These are phyloP conservation scores for Chenopodium album DNA, from an alignment of 148 eudicot species.

Conservation along the genomic window DNA sequence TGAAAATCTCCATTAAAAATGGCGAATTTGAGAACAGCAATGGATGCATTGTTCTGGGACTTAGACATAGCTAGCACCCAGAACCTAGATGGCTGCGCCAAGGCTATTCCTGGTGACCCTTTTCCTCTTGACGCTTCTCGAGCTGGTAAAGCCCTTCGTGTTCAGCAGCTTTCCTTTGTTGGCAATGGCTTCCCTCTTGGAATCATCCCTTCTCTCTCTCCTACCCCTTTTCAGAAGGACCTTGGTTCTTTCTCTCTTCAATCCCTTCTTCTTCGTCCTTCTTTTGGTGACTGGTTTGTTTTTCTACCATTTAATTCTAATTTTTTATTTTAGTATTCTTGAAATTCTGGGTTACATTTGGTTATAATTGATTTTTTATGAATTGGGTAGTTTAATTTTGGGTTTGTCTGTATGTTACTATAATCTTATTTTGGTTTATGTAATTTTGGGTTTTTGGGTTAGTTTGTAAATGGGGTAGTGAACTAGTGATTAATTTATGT, in stretches of 20 bases:
- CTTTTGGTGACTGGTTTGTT: conserved; percentile 38
- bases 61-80: conserved; percentile 52
- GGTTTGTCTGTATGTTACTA: neutral
- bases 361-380: neutral
- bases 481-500: neutral
- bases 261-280: conserved; percentile 47
- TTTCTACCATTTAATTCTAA: neutral
- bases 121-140: conserved; percentile 60
- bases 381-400: too few relatives aligned
- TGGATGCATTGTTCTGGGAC: conserved; percentile 80
- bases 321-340: neutral
- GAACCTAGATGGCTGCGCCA: conserved; percentile 55
- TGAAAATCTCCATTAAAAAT: conserved; percentile 26
- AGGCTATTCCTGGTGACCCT: conserved; percentile 61
- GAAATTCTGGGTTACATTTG: neutral
- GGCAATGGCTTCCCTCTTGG: conserved; percentile 77
- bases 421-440: neutral
- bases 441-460: neutral
- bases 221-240: conserved; percentile 35
- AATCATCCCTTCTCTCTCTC: conserved; percentile 58
- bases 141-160: conserved; percentile 49
- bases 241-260: conserved; percentile 68
- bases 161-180: conserved; percentile 57
- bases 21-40: conserved; percentile 77
- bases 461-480: neutral